Evolutionary conservation across 1,139 yeast species (phyloP), one percentile per base, ranked within the genome.

Genomic region (Pichia kudriavzevii): DNA sequence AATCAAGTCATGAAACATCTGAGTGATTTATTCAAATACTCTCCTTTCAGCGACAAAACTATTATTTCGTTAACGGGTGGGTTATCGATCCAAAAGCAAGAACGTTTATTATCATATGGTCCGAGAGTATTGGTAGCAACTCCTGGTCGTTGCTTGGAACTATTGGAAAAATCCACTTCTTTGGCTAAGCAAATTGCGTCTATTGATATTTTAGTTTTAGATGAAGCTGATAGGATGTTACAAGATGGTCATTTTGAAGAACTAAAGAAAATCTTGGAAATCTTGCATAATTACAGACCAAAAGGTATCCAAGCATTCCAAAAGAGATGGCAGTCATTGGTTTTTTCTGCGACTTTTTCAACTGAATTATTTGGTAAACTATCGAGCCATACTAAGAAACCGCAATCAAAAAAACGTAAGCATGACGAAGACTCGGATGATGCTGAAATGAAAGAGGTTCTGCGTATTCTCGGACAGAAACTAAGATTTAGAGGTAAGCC

Each of bases 181-280:
- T 47, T 77, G 25, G 66, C 77, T 7, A 61, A 64, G 18, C 66
- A 77, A 50, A 64, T 87, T 45, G 70, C 81, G 12, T 63, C 72
- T 18, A 67, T 84, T 9, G 85, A 83, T 39, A 68, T 77, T 5
- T 55, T 91, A 8, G 95, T 88, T 1, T 66, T 88, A 28, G 99
- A 93, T 64, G 99, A 93, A 59, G 99, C 98, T n/a, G 99, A 91
- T 62, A 68, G 98, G 56, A 66, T 91, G 44, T 67, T 93, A 37
- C 96, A 91, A 60, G 95, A 88, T 51, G 97, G 98, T 2, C 97
- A 88, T 60, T 91, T 91, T 53, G 94, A 84, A 40, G 98, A 93
- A 55, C 73, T 93, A 48, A 94, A 80, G 47, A 79, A 82, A 51
- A 81, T 85, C 34, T 61, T 91, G 41, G 84, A 80, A 38, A 51